These are phyloP conservation scores for Termitomyces sp. DNA, from an alignment of 768 basidiomycete genomes.

Conservation along the genomic window DNA sequence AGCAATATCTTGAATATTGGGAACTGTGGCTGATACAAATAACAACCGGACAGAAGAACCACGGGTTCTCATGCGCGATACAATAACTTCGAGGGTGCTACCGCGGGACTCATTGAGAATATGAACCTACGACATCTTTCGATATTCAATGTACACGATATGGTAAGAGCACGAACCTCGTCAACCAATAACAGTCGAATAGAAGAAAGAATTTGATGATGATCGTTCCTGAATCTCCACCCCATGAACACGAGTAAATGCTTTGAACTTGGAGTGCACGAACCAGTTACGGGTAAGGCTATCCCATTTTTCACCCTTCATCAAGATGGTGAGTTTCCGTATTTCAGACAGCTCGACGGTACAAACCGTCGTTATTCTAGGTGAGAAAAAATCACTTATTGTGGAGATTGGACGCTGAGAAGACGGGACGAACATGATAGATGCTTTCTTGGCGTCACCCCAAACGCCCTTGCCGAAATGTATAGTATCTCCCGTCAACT, in stretches of 20 bases:
- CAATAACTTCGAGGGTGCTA: conserved; percentile 90
- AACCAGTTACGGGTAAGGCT: conserved; percentile 87
- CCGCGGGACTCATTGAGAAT: conserved; percentile 89
- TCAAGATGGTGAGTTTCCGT: background rate
- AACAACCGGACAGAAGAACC: conserved; percentile 75
- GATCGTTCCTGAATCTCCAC: conserved; percentile 45
- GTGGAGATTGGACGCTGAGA: background rate
- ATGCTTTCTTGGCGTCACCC: conserved; percentile 70
- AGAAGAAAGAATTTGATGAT: conserved; percentile 63
- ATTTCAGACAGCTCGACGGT: background rate
- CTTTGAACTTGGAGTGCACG: background rate
- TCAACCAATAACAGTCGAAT: conserved; percentile 87
- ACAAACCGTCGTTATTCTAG: conserved; percentile 74
- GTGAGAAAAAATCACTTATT: background rate
- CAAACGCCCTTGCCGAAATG: conserved; percentile 60
- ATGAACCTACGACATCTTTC: conserved; percentile 60
- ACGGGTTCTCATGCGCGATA: conserved; percentile 85
- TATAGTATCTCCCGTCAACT: conserved; percentile 90
- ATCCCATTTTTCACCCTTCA: conserved; percentile 94
- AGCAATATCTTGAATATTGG: conserved; percentile 89
- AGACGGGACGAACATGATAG: conserved; percentile 61
- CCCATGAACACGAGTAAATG: background rate
- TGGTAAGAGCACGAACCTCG: conserved; percentile 47
- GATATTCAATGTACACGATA: background rate
- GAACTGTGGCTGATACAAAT: conserved; percentile 90